Evolutionary conservation across 2,329 filamentous ascomycete species (phyloP), one percentile per base, ranked within the genome.

Genomic region (Hypoxylon sp.): DNA sequence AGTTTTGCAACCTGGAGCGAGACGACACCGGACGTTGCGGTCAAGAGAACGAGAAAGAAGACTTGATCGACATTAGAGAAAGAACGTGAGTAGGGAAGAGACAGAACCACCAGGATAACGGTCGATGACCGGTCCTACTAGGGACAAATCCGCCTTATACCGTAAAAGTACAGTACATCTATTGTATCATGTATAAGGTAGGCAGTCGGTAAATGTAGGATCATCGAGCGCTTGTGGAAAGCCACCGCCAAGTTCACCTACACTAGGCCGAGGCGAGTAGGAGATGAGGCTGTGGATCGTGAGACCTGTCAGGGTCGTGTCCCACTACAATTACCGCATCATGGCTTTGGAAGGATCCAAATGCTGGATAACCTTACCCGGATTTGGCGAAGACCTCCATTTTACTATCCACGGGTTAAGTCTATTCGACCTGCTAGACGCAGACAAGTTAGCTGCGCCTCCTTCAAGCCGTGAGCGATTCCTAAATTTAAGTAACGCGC

Each of bases 231-330:
- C 60, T 60, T 62, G 45, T 32, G 61, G 57, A 53, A 50, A 63
- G 48, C 47, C 14, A 30, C 47, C 46, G 60, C 53, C 57, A 63
- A 60, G 48, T 11, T 51, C 39, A 39, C 25, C 45, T 62, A 30
- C 25, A 19, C 45, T 62, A 37, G 34, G 43, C 58, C 41, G 52
- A 55, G 54, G 6, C 27, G 32, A 50, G 52, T 57, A 47, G 53
- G 65, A 67, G 61, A 62, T 64, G 63, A 67, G 62, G 59, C 51
- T 61, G 59, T 68, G 57, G 67, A 69, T 65, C 46, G 53, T 57
- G 61, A 58, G 45, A 69, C 59, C 25, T 25, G 21, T 39, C 52
- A 62, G 57, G 66, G 52, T 19, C 39, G 25, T 27, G 45, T 45
- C 34, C 51, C 34, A 53, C 51, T 53, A 45, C 21, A 48, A 29